Base-by-base conservation (phyloP, 176 grass and related monocot genomes). In the Oropetium thomaeum region DNA sequence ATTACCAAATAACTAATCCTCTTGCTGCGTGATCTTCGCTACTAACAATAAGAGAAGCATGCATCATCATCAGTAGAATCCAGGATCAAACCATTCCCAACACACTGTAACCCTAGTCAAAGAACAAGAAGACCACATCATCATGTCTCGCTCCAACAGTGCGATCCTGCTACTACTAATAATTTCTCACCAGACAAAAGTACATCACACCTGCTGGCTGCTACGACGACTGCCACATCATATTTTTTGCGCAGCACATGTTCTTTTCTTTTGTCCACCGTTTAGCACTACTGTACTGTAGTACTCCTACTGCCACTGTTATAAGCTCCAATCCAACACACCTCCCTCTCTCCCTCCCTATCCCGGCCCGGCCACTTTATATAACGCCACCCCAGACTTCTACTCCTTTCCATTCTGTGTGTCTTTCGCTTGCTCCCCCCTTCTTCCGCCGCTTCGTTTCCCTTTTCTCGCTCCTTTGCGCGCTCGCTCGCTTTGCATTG, bases 321-420 rank as follows among this genome's bases (percentile, higher is more conserved):
- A 76, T 76, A 70, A 63, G 64, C 30, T 73, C 63, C 64, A 81
- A 29, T 38, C 54, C 58, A 70, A n/a, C n/a, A n/a, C n/a, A n/a
- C n/a, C n/a, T n/a, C n/a, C n/a, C n/a, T n/a, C n/a, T n/a, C 48
- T 25, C 41, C 51, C 20, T 32, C 69, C 29, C 78, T 35, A 32
- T 37, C 30, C 44, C 58, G 20, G 62, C 61, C 74, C 67, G 53
- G 53, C 53, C 53, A 19, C 53, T 57, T 71, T 87, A 83, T 82
- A 82, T 75, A 88, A 84, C 55, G 86, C 76, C 55, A 69, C 81
- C 69, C 44, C 86, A 70, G 64, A 70, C 69, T 75, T 84, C 81
- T 79, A 23, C 75, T 55, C 80, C 73, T 87, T 87, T 87, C 71
- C 85, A 69, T 74, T 62, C 79, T 73, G 85, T 51, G 78, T 87